Conservation (phyloP, 306 rosid genomes). For the Albizia julibrissin region DNA sequence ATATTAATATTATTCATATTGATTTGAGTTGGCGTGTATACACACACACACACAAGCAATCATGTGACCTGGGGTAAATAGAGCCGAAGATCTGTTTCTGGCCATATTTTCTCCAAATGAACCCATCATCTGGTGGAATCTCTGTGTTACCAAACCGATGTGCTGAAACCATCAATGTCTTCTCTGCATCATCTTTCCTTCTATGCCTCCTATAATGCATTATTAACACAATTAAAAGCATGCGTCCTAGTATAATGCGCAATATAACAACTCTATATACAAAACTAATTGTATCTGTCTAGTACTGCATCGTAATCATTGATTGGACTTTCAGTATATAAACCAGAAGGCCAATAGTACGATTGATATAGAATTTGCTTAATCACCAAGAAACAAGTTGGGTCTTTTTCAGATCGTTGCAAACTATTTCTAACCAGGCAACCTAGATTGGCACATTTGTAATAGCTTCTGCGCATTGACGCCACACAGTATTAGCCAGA, state of each 20-base stretch:
- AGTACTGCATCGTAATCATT: background rate
- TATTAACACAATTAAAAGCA: background rate
- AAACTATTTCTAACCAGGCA: background rate
- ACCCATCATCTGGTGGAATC: slow-evolving; percentile 72
- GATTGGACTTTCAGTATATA: background rate
- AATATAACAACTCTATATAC: background rate
- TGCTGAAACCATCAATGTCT: slow-evolving; percentile 48
- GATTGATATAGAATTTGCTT: background rate
- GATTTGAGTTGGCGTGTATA: too few species aligned
- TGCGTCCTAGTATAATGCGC: background rate
- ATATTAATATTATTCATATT: too few species aligned
- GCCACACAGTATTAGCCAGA: background rate
- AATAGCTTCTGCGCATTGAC: background rate
- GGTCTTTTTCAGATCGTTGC: background rate
- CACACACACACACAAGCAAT: background rate
- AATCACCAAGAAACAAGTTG: background rate
- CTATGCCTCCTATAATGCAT: slow-evolving; percentile 32
- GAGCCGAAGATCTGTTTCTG: slow-evolving; percentile 76
- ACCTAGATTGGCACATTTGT: background rate
- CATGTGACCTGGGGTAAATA: slow-evolving; percentile 54
- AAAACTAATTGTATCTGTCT: too few species aligned
- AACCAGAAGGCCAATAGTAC: background rate
- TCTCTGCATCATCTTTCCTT: slow-evolving; percentile 47
- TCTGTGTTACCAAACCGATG: slow-evolving; percentile 65
- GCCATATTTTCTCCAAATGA: slow-evolving; percentile 81